Conservation (phyloP, 495 filamentous ascomycete species). For the Margaritispora aquatica region DNA sequence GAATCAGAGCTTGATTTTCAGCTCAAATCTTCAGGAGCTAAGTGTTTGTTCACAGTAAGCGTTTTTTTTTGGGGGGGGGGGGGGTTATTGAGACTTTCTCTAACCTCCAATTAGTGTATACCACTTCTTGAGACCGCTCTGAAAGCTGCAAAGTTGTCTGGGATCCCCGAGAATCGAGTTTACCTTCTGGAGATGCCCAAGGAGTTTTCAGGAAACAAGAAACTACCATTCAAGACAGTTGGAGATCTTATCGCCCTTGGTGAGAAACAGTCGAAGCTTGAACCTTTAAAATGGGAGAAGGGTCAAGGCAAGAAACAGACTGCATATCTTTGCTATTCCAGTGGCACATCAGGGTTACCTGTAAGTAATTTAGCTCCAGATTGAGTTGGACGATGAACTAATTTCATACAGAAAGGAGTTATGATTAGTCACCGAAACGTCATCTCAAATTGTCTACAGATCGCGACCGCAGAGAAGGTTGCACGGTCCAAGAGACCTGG, state of each 20-base stretch:
- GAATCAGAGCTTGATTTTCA: constrained; percentile 72
- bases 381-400: not conserved
- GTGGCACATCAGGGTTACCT: constrained; percentile 81
- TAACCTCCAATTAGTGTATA: constrained; percentile 38
- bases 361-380: constrained; percentile 11
- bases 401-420: constrained; percentile 70
- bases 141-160: constrained; percentile 57
- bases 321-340: constrained; percentile 86
- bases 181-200: constrained; percentile 68
- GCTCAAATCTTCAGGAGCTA: constrained; percentile 67
- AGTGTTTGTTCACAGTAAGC: constrained; percentile 60
- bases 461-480: constrained; percentile 46
- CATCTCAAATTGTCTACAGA: constrained; percentile 75
- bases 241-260: constrained; percentile 63
- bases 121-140: constrained; percentile 66
- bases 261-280: constrained; percentile 52
- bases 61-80: too few species aligned
- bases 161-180: constrained; percentile 64
- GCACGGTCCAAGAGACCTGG: constrained; percentile 22
- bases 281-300: constrained; percentile 59
- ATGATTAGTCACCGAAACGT: constrained; percentile 90
- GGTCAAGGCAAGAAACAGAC: constrained; percentile 71
- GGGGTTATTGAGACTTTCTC: not conserved
- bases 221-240: constrained; percentile 60
- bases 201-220: constrained; percentile 39